Evolutionary conservation across 176 grass and related monocot species (phyloP).

Genomic region (Thalia dealbata): DNA sequence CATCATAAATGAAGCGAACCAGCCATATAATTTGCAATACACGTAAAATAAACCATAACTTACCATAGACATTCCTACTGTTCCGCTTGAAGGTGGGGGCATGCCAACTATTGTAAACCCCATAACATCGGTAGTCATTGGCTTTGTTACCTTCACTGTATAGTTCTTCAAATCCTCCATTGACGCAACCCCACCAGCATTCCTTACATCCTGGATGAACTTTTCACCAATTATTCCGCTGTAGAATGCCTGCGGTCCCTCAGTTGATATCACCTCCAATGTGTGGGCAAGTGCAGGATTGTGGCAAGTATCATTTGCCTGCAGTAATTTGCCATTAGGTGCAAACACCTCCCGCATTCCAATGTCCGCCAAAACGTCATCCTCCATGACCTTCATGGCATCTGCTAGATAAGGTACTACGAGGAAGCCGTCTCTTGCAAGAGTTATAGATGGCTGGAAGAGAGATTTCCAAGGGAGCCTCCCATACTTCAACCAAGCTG

Average conservation of each 20-base stretch:
- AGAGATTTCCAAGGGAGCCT: conserved; percentile 52
- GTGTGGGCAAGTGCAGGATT: conserved; percentile 51
- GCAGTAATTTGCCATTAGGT: conserved; percentile 37
- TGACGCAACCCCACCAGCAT: conserved; percentile 50
- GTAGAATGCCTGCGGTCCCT: conserved; percentile 51
- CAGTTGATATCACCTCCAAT: conserved; percentile 41
- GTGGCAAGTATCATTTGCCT: conserved; percentile 51
- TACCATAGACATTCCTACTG: conserved; percentile 57
- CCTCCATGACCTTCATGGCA: conserved; percentile 23
- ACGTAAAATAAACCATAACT: background rate
- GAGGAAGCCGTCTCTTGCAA: conserved; percentile 53
- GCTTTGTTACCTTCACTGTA: conserved; percentile 29
- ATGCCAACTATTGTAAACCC: conserved; percentile 74
- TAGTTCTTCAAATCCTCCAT: conserved; percentile 45
- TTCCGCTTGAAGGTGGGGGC: conserved; percentile 84
- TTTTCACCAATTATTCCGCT: conserved; percentile 43
- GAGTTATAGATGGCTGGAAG: conserved; percentile 53
- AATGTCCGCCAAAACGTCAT: conserved; percentile 45
- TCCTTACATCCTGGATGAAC: conserved; percentile 35
- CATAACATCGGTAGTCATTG: conserved; percentile 46
- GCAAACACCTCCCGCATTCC: conserved; percentile 59
- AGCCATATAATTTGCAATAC: background rate
- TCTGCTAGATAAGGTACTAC: conserved; percentile 34
- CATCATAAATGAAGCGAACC: background rate
- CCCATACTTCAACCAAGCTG: conserved; percentile 59